These are phyloP conservation scores for Pyrenochaeta sp. DNA, from an alignment of 2,329 filamentous ascomycete species.

Conservation along the genomic window DNA sequence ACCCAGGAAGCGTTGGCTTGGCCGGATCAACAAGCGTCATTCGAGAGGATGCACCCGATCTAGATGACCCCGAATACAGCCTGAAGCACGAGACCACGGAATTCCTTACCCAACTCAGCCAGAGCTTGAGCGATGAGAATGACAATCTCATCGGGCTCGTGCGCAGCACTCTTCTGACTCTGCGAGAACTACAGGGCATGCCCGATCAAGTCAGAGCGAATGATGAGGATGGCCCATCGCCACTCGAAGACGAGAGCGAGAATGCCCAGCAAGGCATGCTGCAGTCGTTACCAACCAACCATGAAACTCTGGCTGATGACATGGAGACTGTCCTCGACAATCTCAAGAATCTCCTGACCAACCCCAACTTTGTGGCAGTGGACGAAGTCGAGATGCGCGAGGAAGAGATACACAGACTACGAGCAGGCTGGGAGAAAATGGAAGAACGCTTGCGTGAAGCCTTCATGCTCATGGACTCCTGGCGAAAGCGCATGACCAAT, in stretches of 20 bases:
- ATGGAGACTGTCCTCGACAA: constrained; percentile 82
- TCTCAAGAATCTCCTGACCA: constrained; percentile 83
- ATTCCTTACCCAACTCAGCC: constrained; percentile 85
- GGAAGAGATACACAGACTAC: constrained; percentile 83
- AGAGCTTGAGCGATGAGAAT: constrained; percentile 89
- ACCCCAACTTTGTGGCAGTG: constrained; percentile 93
- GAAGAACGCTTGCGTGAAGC: constrained; percentile 90
- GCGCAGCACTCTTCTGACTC: constrained; percentile 71
- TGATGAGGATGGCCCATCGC: constrained; percentile 34
- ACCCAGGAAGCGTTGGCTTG: constrained; percentile 41
- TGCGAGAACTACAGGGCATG: constrained; percentile 70
- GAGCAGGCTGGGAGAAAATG: constrained; percentile 92
- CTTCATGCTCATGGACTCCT: constrained; percentile 87
- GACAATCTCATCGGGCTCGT: constrained; percentile 79
- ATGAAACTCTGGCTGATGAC: constrained; percentile 74
- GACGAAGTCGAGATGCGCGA: constrained; percentile 95
- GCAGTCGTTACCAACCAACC: constrained; percentile 62
- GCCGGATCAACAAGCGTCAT: constrained; percentile 46
- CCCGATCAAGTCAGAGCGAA: constrained; percentile 42
- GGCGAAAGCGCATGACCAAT: constrained; percentile 81
- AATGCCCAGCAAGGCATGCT: constrained; percentile 41
- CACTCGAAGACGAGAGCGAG: constrained; percentile 43
- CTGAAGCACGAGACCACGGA: constrained; percentile 88
- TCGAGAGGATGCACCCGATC: constrained; percentile 61
- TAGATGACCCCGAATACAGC: constrained; percentile 68